phyloP scores from a whole-genome alignment of 2,329 filamentous ascomycete species.

The Aspergillaceae sp. region DNA sequence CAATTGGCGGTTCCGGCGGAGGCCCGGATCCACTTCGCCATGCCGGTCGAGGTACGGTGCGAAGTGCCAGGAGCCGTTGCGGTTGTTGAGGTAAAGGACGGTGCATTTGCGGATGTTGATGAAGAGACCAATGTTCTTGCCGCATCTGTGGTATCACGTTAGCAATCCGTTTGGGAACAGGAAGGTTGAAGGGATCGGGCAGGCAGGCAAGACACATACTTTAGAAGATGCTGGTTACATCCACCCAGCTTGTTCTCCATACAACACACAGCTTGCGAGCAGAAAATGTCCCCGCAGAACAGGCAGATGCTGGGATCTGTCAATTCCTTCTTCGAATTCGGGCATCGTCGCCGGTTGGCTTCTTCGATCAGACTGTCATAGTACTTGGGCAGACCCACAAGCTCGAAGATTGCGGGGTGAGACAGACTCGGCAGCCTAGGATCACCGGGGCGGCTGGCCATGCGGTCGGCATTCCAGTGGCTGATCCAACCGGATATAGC shows the following conservation, averaged over 20 bases:
- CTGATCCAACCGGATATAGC: constrained; percentile 64
- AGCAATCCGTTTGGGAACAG: constrained; percentile 1
- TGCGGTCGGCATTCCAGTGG: constrained; percentile 31
- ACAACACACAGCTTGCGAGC: constrained; percentile 88
- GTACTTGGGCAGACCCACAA: constrained; percentile 83
- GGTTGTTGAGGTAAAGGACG: constrained; percentile 74
- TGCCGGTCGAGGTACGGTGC: constrained; percentile 95
- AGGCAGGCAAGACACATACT: constrained; percentile 45
- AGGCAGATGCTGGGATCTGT: constrained; percentile 86
- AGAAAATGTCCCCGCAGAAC: constrained; percentile 95
- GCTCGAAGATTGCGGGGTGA: constrained; percentile 87
- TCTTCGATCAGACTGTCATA: constrained; percentile 91
- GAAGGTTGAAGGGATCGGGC: background rate
- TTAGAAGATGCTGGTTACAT: constrained; percentile 80
- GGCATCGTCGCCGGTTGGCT: constrained; percentile 72
- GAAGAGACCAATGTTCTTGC: constrained; percentile 82
- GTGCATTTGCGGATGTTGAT: constrained; percentile 96
- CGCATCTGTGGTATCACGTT: constrained; percentile 54
- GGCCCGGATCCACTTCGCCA: constrained; percentile 86
- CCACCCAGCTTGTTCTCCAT: constrained; percentile 65
- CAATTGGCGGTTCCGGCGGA: constrained; percentile 78
- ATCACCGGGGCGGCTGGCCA: constrained; percentile 23
- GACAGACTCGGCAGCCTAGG: constrained; percentile 45
- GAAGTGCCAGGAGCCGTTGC: constrained; percentile 71
- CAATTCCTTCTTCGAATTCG: constrained; percentile 82